These are phyloP conservation scores for Lycium barbarum DNA, from an alignment of 257 asterid species.

Conservation along the genomic window DNA sequence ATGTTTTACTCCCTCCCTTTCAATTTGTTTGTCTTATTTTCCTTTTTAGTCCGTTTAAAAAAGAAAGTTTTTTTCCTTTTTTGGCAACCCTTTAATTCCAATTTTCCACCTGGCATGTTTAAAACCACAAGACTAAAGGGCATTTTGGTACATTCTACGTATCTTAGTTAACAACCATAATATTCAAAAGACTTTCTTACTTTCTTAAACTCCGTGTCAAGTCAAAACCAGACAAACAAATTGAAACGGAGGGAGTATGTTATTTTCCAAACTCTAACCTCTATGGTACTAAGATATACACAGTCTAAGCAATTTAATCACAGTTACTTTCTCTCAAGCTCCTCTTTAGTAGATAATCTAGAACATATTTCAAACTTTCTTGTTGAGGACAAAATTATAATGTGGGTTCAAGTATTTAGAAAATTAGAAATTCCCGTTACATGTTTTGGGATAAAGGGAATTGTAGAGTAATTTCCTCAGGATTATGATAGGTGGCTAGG, in stretches of 20 bases:
- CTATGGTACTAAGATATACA: neutral
- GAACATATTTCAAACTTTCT: neutral
- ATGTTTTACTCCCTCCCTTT: neutral
- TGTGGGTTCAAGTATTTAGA: neutral
- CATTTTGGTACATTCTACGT: too few relatives aligned
- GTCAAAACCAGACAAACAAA: too few relatives aligned
- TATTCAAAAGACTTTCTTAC: too few relatives aligned
- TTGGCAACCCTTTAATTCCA: too few relatives aligned
- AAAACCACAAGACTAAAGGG: too few relatives aligned
- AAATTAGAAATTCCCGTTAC: neutral
- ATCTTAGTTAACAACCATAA: too few relatives aligned
- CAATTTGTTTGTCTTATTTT: too few relatives aligned
- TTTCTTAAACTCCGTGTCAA: too few relatives aligned
- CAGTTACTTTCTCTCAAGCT: neutral
- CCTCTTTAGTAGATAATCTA: neutral
- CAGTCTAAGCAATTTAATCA: neutral
- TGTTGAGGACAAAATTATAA: neutral
- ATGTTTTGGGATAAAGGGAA: neutral
- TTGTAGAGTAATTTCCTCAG: neutral
- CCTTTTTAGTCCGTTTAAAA: too few relatives aligned
- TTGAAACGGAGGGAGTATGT: too few relatives aligned
- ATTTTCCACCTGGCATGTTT: too few relatives aligned
- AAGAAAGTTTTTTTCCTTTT: too few relatives aligned
- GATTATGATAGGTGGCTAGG: neutral
- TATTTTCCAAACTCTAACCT: constrained; percentile 8